Conservation (phyloP, 2,329 filamentous ascomycete species). For the Colletotrichum noveboracense region DNA sequence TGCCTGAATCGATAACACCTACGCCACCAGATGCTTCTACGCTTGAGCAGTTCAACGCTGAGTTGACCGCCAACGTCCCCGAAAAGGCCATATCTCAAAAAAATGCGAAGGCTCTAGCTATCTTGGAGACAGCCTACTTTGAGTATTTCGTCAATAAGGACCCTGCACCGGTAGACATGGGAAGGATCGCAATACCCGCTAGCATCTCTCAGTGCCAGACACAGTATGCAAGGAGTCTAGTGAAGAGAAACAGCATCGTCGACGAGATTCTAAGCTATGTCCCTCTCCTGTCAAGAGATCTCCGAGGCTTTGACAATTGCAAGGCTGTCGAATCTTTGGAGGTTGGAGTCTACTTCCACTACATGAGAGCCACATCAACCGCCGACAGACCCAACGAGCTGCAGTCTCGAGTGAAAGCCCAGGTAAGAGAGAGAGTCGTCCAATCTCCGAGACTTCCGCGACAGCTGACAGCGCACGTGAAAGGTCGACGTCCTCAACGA, state of each 20-base stretch:
- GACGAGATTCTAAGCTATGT: background rate
- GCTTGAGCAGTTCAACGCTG: background rate
- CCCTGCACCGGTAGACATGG: constrained; percentile 3
- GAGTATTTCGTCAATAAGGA: constrained; percentile 12
- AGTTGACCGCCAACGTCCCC: constrained; percentile 5
- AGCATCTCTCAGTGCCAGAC: background rate
- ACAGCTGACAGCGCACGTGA: background rate
- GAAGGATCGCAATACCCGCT: background rate
- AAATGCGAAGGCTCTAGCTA: background rate
- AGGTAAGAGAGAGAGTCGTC: background rate
- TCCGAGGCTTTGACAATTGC: background rate
- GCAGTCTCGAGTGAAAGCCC: background rate
- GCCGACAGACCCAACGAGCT: constrained; percentile 1
- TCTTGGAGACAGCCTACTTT: constrained; percentile 16
- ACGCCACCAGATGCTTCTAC: constrained; percentile 5
- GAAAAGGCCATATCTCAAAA: background rate
- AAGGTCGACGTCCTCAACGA: constrained; percentile 6
- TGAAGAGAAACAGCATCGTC: background rate
- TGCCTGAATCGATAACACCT: background rate
- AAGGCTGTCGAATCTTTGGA: constrained; percentile 1
- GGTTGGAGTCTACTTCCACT: constrained; percentile 14
- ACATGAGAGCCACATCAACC: background rate
- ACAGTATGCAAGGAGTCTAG: background rate
- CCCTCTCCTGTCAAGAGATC: background rate
- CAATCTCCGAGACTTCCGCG: background rate